Base-by-base conservation (phyloP, 257 asterid species). In the Perilla frutescens region DNA sequence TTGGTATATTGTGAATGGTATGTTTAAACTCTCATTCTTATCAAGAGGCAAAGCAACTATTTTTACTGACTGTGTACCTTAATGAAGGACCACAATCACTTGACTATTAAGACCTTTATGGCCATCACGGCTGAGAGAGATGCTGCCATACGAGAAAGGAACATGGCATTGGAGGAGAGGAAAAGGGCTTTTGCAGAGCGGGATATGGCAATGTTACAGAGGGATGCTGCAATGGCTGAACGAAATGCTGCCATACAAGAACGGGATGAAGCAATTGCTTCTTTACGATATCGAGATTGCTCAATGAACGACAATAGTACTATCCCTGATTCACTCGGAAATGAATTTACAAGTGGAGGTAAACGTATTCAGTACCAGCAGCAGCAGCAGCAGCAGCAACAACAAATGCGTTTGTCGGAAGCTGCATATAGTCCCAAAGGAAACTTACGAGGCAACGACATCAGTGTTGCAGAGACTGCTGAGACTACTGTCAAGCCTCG, bases 161-260 rank as follows among this genome's bases (percentile, higher is more conserved):
- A 93, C 84, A 85, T 93, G 97, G 98, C 98, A n/a, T 66, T 93
- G 63, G 96, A 90, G 78, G 98, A 93, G 90, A 85, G 97, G 71
- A 93, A 89, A 83, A 84, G 93, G 68, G 98, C 97, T 55, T 90
- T 90, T 57, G 87, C 92, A 20, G 98, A 93, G 87, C 83, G 97
- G 71, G 98, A 93, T 78, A 88, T 89, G 91, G 97, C 98, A 44
- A 87, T 90, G 96, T 77, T 89, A 76, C 93, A 93, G 78, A 76
- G 97, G 73, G 98, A 93, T 80, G 98, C 97, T 26, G 96, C 98
- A 73, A 83, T 93, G 55, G 90, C 96, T 12, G 98, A 90, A 72
- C 86, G 97, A 41, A 86, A 89, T 37, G 84, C 90, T 65, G 97
- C 91, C 81, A 80, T 87, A 7, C 88, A 89, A 66, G 98, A 93